Evolutionary conservation across 106 monocot genomes (phyloP).

Genomic region (Dioscorea alata): DNA sequence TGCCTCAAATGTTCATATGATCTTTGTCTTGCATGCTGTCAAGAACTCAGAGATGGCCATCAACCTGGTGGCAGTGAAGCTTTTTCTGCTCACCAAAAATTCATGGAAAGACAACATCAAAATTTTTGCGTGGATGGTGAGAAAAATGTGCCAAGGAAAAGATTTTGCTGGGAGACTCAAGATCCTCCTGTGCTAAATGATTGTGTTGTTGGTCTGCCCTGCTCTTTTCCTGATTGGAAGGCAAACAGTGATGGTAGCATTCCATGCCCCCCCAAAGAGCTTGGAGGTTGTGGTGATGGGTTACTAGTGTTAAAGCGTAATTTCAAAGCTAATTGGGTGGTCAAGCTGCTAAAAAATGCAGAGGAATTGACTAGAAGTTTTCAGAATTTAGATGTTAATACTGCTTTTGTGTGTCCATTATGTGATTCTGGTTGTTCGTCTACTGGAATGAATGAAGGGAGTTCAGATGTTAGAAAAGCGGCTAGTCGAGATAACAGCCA

Average conservation of each 20-base stretch:
- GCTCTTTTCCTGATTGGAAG: constrained; percentile 22
- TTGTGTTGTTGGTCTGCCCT: neutral
- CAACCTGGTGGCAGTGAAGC: constrained; percentile 2
- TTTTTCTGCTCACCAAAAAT: constrained; percentile 8
- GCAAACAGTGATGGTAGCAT: constrained; percentile 25
- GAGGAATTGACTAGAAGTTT: constrained; percentile 13
- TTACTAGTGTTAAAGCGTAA: constrained; percentile 20
- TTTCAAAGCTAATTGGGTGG: constrained; percentile 26
- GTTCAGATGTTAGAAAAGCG: constrained; percentile 7
- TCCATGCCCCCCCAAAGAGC: constrained; percentile 30
- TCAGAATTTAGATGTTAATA: no score
- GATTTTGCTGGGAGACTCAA: constrained; percentile 24
- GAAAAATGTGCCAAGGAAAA: neutral
- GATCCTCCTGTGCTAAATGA: constrained; percentile 12
- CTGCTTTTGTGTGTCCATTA: no score
- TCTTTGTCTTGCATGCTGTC: constrained; percentile 5
- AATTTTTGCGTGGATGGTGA: neutral
- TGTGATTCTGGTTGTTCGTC: no score
- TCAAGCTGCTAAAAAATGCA: constrained; percentile 24
- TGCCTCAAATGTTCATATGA: constrained; percentile 10
- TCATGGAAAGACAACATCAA: neutral
- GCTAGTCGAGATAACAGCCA: constrained; percentile 12
- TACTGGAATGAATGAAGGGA: no score
- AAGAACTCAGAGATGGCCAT: neutral
- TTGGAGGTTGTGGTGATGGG: constrained; percentile 30